Percentiles rank a stretch among this genome's conserved stretches.
Conservation (phyloP, 2,329 filamentous ascomycete genomes). For the Nigrospora sphaerica region DNA sequence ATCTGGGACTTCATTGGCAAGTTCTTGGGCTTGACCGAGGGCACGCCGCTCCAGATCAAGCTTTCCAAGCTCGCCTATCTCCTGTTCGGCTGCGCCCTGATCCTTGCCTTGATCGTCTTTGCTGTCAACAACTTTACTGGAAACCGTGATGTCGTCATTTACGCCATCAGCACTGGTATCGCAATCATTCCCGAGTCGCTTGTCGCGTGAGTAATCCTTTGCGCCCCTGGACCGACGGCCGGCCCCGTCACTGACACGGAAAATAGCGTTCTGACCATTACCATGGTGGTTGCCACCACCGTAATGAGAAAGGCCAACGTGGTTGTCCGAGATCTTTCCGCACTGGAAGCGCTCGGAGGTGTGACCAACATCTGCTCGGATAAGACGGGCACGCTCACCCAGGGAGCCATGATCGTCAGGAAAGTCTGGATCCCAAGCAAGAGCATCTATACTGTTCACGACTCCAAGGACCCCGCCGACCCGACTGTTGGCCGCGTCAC, state of each 20-base stretch:
- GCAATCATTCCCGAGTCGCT: slow-evolving; percentile 59
- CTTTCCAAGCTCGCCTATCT: slow-evolving; percentile 70
- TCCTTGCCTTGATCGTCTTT: slow-evolving; percentile 52
- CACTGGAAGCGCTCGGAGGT: slow-evolving; percentile 62
- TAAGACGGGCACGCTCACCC: slow-evolving; percentile 64
- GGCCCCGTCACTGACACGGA: slow-evolving; percentile 7
- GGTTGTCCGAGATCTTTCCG: slow-evolving; percentile 58
- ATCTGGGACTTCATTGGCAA: slow-evolving; percentile 43
- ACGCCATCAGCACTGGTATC: slow-evolving; percentile 51
- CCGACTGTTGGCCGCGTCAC: slow-evolving; percentile 52
- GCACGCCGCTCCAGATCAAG: slow-evolving; percentile 73
- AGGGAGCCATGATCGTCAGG: slow-evolving; percentile 63
- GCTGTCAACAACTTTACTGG: slow-evolving; percentile 47
- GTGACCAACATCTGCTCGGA: slow-evolving; percentile 70
- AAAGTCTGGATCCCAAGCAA: slow-evolving; percentile 58
- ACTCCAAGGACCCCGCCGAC: slow-evolving; percentile 53
- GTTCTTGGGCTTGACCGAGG: slow-evolving; percentile 55
- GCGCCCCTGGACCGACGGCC: slow-evolving; percentile 1
- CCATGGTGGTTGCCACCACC: slow-evolving; percentile 59
- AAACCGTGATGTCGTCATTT: slow-evolving; percentile 47
- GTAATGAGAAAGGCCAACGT: slow-evolving; percentile 59
- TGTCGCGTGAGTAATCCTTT: slow-evolving; percentile 42
- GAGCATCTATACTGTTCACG: slow-evolving; percentile 51
- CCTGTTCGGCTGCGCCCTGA: slow-evolving; percentile 63
- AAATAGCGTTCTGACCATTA: slow-evolving; percentile 56